Percentiles rank a stretch among this genome's conserved stretches.
phyloP scores from a whole-genome alignment of 2,329 filamentous ascomycete genomes.

The Fonsecaea erecta region DNA sequence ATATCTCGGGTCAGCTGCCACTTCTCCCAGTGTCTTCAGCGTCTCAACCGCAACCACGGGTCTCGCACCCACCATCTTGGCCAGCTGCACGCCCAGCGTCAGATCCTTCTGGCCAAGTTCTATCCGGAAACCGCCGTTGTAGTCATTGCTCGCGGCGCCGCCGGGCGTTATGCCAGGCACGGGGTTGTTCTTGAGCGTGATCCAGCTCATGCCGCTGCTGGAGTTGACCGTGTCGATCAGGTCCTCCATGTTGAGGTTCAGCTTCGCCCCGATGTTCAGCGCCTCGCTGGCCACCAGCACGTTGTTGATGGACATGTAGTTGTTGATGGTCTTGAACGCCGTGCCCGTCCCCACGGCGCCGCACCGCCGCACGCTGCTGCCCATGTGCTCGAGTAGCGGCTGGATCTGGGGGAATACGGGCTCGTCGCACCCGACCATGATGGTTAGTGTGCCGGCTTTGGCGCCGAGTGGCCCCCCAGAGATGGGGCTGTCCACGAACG shows the following conservation, averaged over 20 bases:
- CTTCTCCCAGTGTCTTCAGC: conserved; percentile 12
- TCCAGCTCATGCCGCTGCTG: conserved; percentile 35
- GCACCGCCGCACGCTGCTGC: conserved; percentile 35
- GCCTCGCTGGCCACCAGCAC: conserved; percentile 34
- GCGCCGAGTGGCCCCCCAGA: conserved; percentile 23
- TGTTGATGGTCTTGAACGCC: conserved; percentile 39
- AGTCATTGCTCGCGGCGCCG: conserved; percentile 45
- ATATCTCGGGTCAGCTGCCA: conserved; percentile 11
- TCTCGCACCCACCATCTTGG: conserved; percentile 20
- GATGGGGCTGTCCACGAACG: conserved; percentile 21
- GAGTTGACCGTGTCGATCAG: conserved; percentile 36
- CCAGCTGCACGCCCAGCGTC: conserved; percentile 13
- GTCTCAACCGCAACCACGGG: conserved; percentile 3
- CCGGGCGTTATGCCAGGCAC: conserved; percentile 41
- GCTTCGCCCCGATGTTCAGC: conserved; percentile 10
- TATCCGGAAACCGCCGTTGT: conserved; percentile 43
- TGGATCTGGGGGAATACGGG: conserved; percentile 7
- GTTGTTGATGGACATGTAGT: conserved; percentile 37
- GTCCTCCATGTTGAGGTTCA: conserved; percentile 33
- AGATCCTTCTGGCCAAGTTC: conserved; percentile 21
- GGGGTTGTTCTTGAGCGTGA: conserved; percentile 38
- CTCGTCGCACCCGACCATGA: conserved; percentile 24
- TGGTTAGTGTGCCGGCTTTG: conserved; percentile 16
- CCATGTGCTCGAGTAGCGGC: conserved; percentile 22
- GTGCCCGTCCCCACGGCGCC: conserved; percentile 37